Conservation (phyloP, 2,329 filamentous ascomycete genomes). For the Trichoderma brevicompactum region DNA sequence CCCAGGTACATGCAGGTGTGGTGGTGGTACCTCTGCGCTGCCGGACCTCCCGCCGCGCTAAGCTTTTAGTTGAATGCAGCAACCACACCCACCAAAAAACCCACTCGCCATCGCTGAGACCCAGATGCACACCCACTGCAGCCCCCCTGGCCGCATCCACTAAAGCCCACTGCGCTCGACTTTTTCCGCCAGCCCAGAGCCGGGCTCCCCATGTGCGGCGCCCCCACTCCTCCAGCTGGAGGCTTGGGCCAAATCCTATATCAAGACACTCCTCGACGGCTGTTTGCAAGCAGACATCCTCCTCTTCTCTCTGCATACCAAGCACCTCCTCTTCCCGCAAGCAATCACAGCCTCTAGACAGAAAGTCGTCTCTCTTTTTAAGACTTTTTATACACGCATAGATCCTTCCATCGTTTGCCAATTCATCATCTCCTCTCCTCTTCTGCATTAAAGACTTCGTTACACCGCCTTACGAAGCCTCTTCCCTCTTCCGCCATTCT, state of each 20-base stretch:
- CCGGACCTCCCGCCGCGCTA: slow-evolving; percentile 41
- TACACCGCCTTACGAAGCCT: slow-evolving; percentile 17
- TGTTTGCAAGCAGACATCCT: slow-evolving; percentile 23
- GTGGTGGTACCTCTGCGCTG: slow-evolving; percentile 18
- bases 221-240: slow-evolving; percentile 25
- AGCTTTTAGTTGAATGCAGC: slow-evolving; percentile 36
- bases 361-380: slow-evolving; percentile 1
- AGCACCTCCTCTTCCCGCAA: slow-evolving; percentile 18
- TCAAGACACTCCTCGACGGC: slow-evolving; percentile 29
- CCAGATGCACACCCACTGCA: slow-evolving; percentile 29
- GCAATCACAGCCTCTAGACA: slow-evolving; percentile 17
- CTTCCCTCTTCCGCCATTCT: background rate
- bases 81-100: slow-evolving; percentile 29
- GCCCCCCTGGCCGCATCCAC: slow-evolving; percentile 23
- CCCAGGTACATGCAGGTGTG: background rate
- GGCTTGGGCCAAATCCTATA: slow-evolving; percentile 26
- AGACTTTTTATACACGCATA: slow-evolving; percentile 4
- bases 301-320: slow-evolving; percentile 27
- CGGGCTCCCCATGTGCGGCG: slow-evolving; percentile 12
- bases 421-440: background rate
- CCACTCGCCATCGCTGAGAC: slow-evolving; percentile 27
- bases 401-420: slow-evolving; percentile 3
- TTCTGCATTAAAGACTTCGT: slow-evolving; percentile 9
- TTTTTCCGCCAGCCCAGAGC: slow-evolving; percentile 6
- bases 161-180: slow-evolving; percentile 7